phyloP scores from a whole-genome alignment of 441 rosid species.

The Macaranga tanarius region DNA sequence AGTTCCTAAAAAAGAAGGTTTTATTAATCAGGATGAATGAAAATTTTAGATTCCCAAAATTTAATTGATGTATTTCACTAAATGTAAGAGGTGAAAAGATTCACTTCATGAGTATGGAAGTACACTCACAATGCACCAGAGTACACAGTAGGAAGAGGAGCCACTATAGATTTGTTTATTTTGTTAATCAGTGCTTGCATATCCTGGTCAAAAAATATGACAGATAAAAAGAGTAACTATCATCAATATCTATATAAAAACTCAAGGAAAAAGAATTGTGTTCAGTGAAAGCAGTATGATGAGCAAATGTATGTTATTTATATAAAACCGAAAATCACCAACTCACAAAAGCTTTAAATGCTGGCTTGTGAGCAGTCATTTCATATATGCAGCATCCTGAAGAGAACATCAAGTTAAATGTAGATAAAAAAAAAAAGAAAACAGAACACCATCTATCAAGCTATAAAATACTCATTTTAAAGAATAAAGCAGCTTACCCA shows the following conservation, averaged over 20 bases:
- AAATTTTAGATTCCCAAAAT: not conserved
- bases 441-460: constrained; percentile 7
- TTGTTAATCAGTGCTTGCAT: constrained; percentile 93
- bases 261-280: not conserved
- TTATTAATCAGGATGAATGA: not conserved
- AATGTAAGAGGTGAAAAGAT: not conserved
- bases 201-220: constrained; percentile 48
- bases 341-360: constrained; percentile 94
- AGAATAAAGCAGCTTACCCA: constrained; percentile 46
- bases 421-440: not conserved
- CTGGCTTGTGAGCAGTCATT: constrained; percentile 85
- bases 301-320: constrained; percentile 6
- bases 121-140: constrained; percentile 77
- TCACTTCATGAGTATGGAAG: not conserved
- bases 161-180: constrained; percentile 87
- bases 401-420: constrained; percentile 12
- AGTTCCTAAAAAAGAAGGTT: not conserved
- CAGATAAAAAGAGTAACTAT: not conserved
- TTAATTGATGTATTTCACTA: not conserved
- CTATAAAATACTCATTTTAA: constrained; percentile 1
- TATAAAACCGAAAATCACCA: constrained; percentile 1
- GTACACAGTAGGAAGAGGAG: constrained; percentile 87
- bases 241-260: not conserved
- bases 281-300: not conserved
- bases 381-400: constrained; percentile 98